Base-by-base conservation (phyloP, 169 alveolate genomes). In the Blepharisma undulans region DNA sequence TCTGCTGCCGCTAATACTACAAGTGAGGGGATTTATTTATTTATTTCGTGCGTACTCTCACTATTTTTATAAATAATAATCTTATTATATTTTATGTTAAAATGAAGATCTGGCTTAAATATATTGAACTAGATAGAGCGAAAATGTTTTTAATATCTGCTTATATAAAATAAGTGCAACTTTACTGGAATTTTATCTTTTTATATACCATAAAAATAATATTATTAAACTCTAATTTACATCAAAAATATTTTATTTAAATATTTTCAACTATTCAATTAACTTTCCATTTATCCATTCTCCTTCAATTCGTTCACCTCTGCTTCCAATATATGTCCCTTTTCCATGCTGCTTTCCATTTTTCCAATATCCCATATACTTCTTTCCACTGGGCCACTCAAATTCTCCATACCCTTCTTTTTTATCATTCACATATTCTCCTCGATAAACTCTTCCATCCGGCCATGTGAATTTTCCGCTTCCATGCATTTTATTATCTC, bases 301-400 rank as follows among this genome's bases (percentile, higher is more conserved):
- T 71, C 80, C 90, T 91, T 91, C 82, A 78, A 33, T 87, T 78
- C 87, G 32, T 87, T 72, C 33, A 18, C 84, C 77, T 8, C 72
- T 80, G 61, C 77, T 71, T 27, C 90, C 80, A 80, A 34, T 85
- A 32, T 78, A 77, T 87, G 82, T 92, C 27, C 94, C 92, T 48
- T 91, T 85, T 0, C 94, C 94, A 87, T 91, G 89, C 76, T 91
- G 90, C 27, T 91, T 91, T 30, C 94, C 94, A 87, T 91, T 87
- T 66, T 78, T 72, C 94, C 94, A 91, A 78, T 71, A 71, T 72
- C 94, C 94, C 76, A 78, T 79, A 87, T 78, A 91, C 29, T 36
- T 89, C 60, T 84, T 84, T 72, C 94, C 94, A 61, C 81, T 59
- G 32, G 94, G 94, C 36, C 90, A 90, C 29, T 34, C 33, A 80